Conservation (phyloP, 202 grass and related monocot genomes). For the Alloteropsis angusta region DNA sequence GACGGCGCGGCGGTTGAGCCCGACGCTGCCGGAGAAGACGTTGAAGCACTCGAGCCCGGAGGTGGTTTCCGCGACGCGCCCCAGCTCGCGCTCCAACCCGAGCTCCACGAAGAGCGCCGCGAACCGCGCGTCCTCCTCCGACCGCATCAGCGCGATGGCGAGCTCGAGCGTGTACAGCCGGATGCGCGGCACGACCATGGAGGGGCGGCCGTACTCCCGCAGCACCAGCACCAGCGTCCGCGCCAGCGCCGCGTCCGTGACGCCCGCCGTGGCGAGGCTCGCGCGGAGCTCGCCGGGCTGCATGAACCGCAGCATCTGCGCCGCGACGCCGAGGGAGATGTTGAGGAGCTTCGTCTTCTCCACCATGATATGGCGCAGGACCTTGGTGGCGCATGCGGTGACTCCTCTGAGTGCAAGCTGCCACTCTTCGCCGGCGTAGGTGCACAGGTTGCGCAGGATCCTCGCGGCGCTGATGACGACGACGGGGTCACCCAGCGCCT, state of each 20-base stretch:
- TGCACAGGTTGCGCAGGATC: conserved; percentile 37
- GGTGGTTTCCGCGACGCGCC: conserved; percentile 10
- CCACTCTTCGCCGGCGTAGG: conserved; percentile 23
- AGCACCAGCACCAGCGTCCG: conserved; percentile 27
- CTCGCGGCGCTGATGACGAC: conserved; percentile 20
- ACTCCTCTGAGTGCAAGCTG: conserved; percentile 19
- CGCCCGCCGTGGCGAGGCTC: background rate
- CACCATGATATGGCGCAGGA: conserved; percentile 41
- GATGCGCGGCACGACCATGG: conserved; percentile 15
- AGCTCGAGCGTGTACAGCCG: conserved; percentile 36
- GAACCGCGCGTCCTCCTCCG: conserved; percentile 25
- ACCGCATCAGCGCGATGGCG: conserved; percentile 31
- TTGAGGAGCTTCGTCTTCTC: conserved; percentile 40
- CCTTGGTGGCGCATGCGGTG: conserved; percentile 12
- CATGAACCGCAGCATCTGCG: conserved; percentile 40
- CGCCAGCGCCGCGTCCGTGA: conserved; percentile 19
- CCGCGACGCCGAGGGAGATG: conserved; percentile 32
- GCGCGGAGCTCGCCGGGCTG: background rate
- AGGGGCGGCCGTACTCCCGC: conserved; percentile 1
- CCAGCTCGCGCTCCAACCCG: conserved; percentile 5
- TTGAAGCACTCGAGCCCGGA: conserved; percentile 40
- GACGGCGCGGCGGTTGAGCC: conserved; percentile 30
- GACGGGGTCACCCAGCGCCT: conserved; percentile 14
- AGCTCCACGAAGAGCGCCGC: conserved; percentile 21
- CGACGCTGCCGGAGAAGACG: conserved; percentile 81